Evolutionary conservation across 257 asterid species (phyloP).

Genomic region (Solanum pennellii): DNA sequence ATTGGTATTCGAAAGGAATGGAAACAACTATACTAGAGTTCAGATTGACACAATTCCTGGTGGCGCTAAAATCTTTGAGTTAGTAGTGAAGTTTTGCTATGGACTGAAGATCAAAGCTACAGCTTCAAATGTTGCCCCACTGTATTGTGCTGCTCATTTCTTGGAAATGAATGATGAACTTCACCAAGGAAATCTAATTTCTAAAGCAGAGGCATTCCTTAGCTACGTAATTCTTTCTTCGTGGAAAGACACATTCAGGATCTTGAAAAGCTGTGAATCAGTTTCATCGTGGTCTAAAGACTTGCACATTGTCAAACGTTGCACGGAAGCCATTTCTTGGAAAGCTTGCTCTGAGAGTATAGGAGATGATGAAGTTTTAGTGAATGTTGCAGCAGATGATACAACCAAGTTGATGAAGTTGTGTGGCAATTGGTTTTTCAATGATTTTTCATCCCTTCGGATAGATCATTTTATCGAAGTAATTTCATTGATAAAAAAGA

Average conservation of each 20-base stretch:
- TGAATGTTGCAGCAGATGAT: background rate
- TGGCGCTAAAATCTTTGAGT: conserved; percentile 15
- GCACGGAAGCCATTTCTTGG: conserved; percentile 16
- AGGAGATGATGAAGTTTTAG: too few species aligned
- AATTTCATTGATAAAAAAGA: conserved; percentile 10
- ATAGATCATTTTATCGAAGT: conserved; percentile 17
- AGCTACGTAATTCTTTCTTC: conserved; percentile 13
- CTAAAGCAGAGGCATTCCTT: conserved; percentile 13
- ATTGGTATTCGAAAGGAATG: conserved; percentile 2
- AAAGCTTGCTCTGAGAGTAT: conserved; percentile 3
- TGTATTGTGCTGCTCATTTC: conserved; percentile 21
- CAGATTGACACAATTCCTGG: conserved; percentile 17
- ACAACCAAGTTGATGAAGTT: background rate
- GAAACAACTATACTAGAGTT: background rate
- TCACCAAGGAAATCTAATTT: conserved; percentile 12
- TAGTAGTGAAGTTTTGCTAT: conserved; percentile 20
- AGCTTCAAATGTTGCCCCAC: conserved; percentile 15
- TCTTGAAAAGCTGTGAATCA: conserved; percentile 18
- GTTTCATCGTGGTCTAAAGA: conserved; percentile 11
- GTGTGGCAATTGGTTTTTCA: conserved; percentile 15
- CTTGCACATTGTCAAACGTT: conserved; percentile 2
- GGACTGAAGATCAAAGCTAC: conserved; percentile 17
- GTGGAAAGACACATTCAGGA: conserved; percentile 20
- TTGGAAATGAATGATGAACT: conserved; percentile 22
- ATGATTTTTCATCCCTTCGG: conserved; percentile 17